Conservation (phyloP, 2,329 filamentous ascomycete species). For the Apiospora arundinis region DNA sequence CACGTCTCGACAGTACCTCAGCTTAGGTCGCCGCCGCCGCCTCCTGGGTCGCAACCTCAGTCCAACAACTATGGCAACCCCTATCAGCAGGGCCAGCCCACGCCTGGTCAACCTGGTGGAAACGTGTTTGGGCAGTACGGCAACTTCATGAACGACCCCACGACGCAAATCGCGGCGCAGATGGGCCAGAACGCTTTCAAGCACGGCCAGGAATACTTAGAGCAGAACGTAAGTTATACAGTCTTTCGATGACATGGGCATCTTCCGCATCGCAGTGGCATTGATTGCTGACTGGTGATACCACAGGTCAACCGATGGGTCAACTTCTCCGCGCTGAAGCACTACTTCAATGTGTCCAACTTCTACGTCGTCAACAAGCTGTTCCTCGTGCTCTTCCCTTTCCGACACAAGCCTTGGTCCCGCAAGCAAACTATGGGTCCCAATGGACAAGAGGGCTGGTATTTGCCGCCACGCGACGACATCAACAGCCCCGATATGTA, state of each 20-base stretch:
- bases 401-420: slow-evolving; percentile 97
- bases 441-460: slow-evolving; percentile 75
- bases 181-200: slow-evolving; percentile 91
- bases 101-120: slow-evolving; percentile 30
- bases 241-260: not conserved
- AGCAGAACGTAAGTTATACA: slow-evolving; percentile 78
- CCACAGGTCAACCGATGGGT: slow-evolving; percentile 72
- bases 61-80: slow-evolving; percentile 74
- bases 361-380: slow-evolving; percentile 95
- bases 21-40: slow-evolving; percentile 90
- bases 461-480: slow-evolving; percentile 91
- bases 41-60: slow-evolving; percentile 71
- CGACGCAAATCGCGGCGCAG: slow-evolving; percentile 92
- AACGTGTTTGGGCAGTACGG: slow-evolving; percentile 77
- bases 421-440: slow-evolving; percentile 80
- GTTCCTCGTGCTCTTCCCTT: slow-evolving; percentile 92
- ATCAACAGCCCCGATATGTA: slow-evolving; percentile 99
- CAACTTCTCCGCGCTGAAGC: slow-evolving; percentile 91
- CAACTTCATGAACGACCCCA: slow-evolving; percentile 94
- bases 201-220: slow-evolving; percentile 91
- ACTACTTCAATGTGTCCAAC: slow-evolving; percentile 99
- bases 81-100: slow-evolving; percentile 66
- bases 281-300: slow-evolving; percentile 19
- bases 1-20: slow-evolving; percentile 98
- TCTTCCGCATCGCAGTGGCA: not conserved